These are phyloP conservation scores for Sphaerulina populicola DNA, from an alignment of 2,329 filamentous ascomycete genomes.

Conservation along the genomic window DNA sequence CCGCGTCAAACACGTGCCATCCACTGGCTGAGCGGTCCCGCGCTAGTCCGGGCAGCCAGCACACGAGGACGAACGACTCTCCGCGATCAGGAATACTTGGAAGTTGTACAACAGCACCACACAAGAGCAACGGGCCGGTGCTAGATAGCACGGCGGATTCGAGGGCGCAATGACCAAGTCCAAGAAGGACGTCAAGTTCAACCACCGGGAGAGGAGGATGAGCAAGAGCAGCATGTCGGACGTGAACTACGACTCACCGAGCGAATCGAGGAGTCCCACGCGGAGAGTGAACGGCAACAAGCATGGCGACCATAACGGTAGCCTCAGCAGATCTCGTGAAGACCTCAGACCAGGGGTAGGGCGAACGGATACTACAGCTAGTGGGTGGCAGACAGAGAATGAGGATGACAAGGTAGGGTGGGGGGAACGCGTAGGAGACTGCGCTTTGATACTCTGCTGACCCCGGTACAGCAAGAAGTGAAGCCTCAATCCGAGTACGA, in stretches of 20 bases:
- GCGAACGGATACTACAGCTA: constrained; percentile 25
- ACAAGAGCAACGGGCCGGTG: background rate
- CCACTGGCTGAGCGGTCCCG: constrained; percentile 6
- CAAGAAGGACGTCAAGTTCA: constrained; percentile 54
- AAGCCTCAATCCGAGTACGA: constrained; percentile 61
- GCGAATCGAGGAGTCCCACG: constrained; percentile 22
- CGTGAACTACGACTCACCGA: constrained; percentile 26
- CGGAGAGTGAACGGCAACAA: constrained; percentile 40
- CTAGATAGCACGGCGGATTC: background rate
- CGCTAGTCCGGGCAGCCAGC: constrained; percentile 6
- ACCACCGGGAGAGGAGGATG: constrained; percentile 50
- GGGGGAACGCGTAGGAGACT: background rate
- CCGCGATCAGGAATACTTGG: background rate
- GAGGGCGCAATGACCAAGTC: constrained; percentile 43
- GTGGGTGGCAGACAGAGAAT: constrained; percentile 32
- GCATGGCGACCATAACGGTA: constrained; percentile 44
- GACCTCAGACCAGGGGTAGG: constrained; percentile 19
- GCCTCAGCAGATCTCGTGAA: constrained; percentile 20
- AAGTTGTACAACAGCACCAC: background rate
- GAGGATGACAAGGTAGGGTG: constrained; percentile 29
- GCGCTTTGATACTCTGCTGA: background rate
- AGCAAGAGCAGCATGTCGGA: constrained; percentile 54
- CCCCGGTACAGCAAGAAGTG: constrained; percentile 12
- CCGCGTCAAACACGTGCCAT: constrained; percentile 8
- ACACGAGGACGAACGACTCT: background rate